These are phyloP conservation scores for Zymoseptoria pseudotritici DNA, from an alignment of 2,329 filamentous ascomycete species.

Conservation along the genomic window DNA sequence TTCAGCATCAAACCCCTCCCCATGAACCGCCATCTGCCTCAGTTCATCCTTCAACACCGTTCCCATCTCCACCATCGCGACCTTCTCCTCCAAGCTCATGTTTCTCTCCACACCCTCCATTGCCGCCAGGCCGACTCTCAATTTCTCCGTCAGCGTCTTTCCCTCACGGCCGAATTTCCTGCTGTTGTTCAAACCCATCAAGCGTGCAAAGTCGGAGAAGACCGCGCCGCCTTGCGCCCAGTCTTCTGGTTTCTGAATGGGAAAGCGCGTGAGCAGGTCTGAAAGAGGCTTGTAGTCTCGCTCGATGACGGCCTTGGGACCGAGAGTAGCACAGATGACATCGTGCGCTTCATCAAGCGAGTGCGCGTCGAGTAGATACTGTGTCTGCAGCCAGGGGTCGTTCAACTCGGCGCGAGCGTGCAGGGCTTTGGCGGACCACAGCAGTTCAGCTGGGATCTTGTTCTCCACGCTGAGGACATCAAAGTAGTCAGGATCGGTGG, in stretches of 20 bases:
- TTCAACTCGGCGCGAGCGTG: slow-evolving; percentile 67
- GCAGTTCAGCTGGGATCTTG: slow-evolving; percentile 66
- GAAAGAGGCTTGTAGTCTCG: slow-evolving; percentile 67
- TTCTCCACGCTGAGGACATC: slow-evolving; percentile 44
- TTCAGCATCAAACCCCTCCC: slow-evolving; percentile 12
- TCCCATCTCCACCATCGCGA: slow-evolving; percentile 77
- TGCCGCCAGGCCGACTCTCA: slow-evolving; percentile 31
- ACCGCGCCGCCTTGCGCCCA: slow-evolving; percentile 78
- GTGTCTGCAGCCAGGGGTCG: slow-evolving; percentile 63
- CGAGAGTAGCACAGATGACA: slow-evolving; percentile 72
- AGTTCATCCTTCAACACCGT: slow-evolving; percentile 62
- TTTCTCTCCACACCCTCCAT: slow-evolving; percentile 37
- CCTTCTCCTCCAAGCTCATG: slow-evolving; percentile 47
- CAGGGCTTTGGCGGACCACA: slow-evolving; percentile 80
- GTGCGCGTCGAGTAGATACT: slow-evolving; percentile 70
- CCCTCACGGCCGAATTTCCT: slow-evolving; percentile 28
- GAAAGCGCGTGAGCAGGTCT: slow-evolving; percentile 64
- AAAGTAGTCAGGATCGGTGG: slow-evolving; percentile 26
- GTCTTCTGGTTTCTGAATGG: slow-evolving; percentile 45
- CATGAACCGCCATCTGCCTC: slow-evolving; percentile 30
- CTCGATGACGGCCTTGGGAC: slow-evolving; percentile 73
- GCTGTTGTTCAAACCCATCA: slow-evolving; percentile 18
- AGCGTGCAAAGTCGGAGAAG: slow-evolving; percentile 42
- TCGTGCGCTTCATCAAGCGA: slow-evolving; percentile 64
- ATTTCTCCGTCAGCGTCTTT: slow-evolving; percentile 19